Base-by-base conservation (phyloP, 2,329 filamentous ascomycete species). In the Paramyrothecium roridum region DNA sequence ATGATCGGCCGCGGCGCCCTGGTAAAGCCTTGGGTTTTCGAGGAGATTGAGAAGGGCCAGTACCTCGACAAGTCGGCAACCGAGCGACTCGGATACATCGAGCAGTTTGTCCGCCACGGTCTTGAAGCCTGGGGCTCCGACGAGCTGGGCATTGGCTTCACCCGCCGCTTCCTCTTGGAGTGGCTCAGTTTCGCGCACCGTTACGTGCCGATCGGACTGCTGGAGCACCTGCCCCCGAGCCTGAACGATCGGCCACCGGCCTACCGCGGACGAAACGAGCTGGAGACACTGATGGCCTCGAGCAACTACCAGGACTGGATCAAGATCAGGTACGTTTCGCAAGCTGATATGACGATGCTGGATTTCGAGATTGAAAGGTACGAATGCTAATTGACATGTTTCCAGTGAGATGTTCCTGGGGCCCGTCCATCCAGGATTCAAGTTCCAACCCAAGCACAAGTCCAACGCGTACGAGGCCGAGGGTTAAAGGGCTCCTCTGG, bases 1-100 rank as follows among this genome's bases (percentile, higher is more conserved):
- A 98, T 99, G 95, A 86, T 98, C 58, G 95, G 88, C n/a, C 90
- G 95, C 57, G 95, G 95, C 55, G 95, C 95, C 11, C 82, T 99
- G 56, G 91, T 98, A 75, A 99, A 99, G 76, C 95, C 95, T 1
- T 99, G 95, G 95, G 80, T 99, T 59, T 99, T 98, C 68, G 95
- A 99, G 73, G 95, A 99, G 74, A 98, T 99, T 54, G 85, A 90
- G 62, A 83, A 86, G 59, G 89, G 90, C 6, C 95, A 98, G 73
- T 97, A 98, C 69, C 84, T 99, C 43, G 95, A 99, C 78, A 99
- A 99, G 73, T 91, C 90, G 3, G 89, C 93, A 2, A 82, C 86
- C 6, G 93, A 99, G 77, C 89, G 95, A 56, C 82, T 99, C 30
- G 76, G 78, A 37, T 92, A 96, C 66, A 79, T 99, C 37, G 91